Evolutionary conservation across 2,329 filamentous ascomycete species (phyloP), one percentile per base, ranked within the genome.

Genomic region (Anthostomella pinea): DNA sequence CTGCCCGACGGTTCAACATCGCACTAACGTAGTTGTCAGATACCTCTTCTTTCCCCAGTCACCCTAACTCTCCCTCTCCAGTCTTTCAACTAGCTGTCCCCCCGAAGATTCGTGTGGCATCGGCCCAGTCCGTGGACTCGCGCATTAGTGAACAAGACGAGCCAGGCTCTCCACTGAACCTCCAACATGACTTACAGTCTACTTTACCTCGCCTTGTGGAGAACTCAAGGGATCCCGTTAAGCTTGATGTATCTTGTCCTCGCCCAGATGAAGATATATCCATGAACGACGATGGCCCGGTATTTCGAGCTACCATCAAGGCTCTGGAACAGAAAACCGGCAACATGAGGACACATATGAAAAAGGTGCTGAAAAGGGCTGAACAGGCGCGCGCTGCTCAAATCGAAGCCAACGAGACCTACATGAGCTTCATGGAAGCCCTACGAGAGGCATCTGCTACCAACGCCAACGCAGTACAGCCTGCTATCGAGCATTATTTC

Each of bases 301-400:
- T 98, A 2, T 98, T 98, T 66, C 81, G 94, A 45, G 94, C 93
- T 13, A 97, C 93, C 0, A 94, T 98, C 74, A 96, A 96, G 61
- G 85, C 90, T 0, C 68, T 97, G 18, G 93, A 98, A 63, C 90
- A 95, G 58, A 97, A 95, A 69, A 98, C 91, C 0, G 87, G 89
- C 27, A 94, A 86, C 52, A 93, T 98, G 86, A 83, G 90, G 40
- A 73, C 79, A 15, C 87, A 91, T 51, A 96, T 97, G 81, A 98
- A 98, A 65, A 94, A 93, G 57, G 86, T 98, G 6, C 69, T 98
- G 50, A 94, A 93, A 59, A 87, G 84, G 56, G 93, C 93, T n/a
- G 93, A 97, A 57, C 83, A 87, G 6, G 90, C 89, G 11, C 78
- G 94, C 51, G 69, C 79, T 35, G 82, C 89, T 3, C 91, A 96